Percentiles rank a stretch among this genome's conserved stretches.
These are phyloP conservation scores for Salix caprea DNA, from an alignment of 345 rosid genomes.

Conservation along the genomic window DNA sequence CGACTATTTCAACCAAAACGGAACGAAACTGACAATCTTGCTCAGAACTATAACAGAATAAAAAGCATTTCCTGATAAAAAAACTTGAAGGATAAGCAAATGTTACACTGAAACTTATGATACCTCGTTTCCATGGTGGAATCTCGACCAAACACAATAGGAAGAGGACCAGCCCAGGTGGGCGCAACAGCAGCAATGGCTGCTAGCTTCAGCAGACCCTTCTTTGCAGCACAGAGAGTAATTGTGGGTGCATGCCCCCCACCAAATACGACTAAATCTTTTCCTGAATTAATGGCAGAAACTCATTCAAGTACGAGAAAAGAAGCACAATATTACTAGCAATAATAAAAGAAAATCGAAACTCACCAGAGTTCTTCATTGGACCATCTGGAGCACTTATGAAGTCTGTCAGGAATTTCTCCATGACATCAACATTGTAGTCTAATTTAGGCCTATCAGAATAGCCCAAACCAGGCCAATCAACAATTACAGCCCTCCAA, in stretches of 20 bases:
- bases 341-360: neutral
- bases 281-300: slow-evolving; percentile 27
- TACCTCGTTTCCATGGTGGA: slow-evolving; percentile 83
- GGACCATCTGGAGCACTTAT: slow-evolving; percentile 71
- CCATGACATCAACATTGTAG: slow-evolving; percentile 79
- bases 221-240: slow-evolving; percentile 60
- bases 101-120: neutral
- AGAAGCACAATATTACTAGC: neutral
- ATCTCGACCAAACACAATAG: slow-evolving; percentile 87
- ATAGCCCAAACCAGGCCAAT: slow-evolving; percentile 95
- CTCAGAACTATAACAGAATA: neutral
- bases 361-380: slow-evolving; percentile 47
- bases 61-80: neutral
- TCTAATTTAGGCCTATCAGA: slow-evolving; percentile 79
- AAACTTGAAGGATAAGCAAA: neutral
- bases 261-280: slow-evolving; percentile 63
- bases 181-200: slow-evolving; percentile 90
- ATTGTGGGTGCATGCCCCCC: slow-evolving; percentile 90
- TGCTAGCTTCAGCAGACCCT: slow-evolving; percentile 69
- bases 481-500: slow-evolving; percentile 79
- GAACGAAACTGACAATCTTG: too few species aligned
- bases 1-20: too few species aligned
- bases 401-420: slow-evolving; percentile 78
- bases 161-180: slow-evolving; percentile 94
- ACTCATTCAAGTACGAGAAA: neutral